A percentile compares a stretch with the other conserved stretches of the same genome.
Conservation (phyloP, 768 basidiomycete genomes). For the Heimioporus sp. region DNA sequence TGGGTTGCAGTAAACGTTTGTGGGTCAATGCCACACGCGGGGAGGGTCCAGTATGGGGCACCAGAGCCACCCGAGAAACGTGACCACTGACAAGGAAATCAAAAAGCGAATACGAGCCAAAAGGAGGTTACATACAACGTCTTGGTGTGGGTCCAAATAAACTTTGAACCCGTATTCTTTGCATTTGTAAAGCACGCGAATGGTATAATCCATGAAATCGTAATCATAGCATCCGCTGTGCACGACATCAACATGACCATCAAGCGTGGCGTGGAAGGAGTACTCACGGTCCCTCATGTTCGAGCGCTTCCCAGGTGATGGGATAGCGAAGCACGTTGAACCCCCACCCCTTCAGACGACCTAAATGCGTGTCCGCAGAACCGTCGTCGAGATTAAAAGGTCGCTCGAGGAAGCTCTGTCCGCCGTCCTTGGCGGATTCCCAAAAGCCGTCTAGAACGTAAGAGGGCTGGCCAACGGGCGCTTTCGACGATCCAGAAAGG, state of each 20-base stretch:
- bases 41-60: constrained; percentile 91
- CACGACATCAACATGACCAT: not conserved
- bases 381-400: constrained; percentile 86
- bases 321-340: constrained; percentile 83
- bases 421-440: constrained; percentile 70
- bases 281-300: constrained; percentile 93
- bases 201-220: constrained; percentile 89
- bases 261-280: constrained; percentile 17
- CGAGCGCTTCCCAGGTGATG: constrained; percentile 94
- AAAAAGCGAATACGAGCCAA: not conserved
- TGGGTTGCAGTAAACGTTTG: constrained; percentile 82
- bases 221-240: constrained; percentile 84
- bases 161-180: constrained; percentile 90
- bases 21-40: constrained; percentile 88
- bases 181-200: constrained; percentile 84
- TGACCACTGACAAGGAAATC: constrained; percentile 64
- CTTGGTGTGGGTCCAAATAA: constrained; percentile 96
- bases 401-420: constrained; percentile 67
- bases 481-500: constrained; percentile 85
- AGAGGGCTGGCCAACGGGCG: constrained; percentile 69
- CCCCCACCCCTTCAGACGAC: constrained; percentile 88
- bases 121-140: constrained; percentile 59
- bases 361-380: constrained; percentile 80
- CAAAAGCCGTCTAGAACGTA: constrained; percentile 75
- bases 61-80: constrained; percentile 94